Evolutionary conservation across 257 asterid species (phyloP).

Genomic region (Jasminum sambac): DNA sequence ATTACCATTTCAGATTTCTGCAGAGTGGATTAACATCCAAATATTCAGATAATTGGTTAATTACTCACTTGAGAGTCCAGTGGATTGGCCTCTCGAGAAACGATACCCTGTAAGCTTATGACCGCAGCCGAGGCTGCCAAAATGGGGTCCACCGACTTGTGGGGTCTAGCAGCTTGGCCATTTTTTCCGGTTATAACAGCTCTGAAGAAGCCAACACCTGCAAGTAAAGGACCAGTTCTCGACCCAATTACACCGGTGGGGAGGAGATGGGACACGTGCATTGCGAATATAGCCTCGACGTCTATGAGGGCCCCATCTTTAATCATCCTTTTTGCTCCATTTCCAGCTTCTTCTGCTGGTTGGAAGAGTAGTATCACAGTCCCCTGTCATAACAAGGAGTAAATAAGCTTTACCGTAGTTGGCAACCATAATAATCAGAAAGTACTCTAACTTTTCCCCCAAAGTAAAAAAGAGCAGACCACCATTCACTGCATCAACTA

Average conservation of each 20-base stretch:
- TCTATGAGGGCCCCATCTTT: slow-evolving; percentile 70
- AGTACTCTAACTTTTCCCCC: neutral
- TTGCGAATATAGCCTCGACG: slow-evolving; percentile 81
- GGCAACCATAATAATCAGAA: slow-evolving; percentile 23
- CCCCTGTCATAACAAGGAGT: slow-evolving; percentile 46
- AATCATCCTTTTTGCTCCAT: slow-evolving; percentile 88
- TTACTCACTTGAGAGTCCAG: slow-evolving; percentile 76
- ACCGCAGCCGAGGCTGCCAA: slow-evolving; percentile 91
- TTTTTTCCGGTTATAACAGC: slow-evolving; percentile 49
- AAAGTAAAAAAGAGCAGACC: slow-evolving; percentile 7
- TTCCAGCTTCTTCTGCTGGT: slow-evolving; percentile 98
- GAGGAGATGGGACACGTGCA: slow-evolving; percentile 71
- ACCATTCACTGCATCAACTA: neutral
- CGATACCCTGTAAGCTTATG: slow-evolving; percentile 80
- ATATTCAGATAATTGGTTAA: neutral
- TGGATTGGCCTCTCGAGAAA: slow-evolving; percentile 89
- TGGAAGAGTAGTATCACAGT: slow-evolving; percentile 81
- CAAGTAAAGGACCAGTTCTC: slow-evolving; percentile 80
- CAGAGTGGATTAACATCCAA: neutral
- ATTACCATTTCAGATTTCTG: neutral
- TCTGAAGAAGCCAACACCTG: slow-evolving; percentile 90
- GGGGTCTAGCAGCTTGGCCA: slow-evolving; percentile 30
- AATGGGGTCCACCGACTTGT: slow-evolving; percentile 50
- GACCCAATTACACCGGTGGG: slow-evolving; percentile 74
- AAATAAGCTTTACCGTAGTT: slow-evolving; percentile 29